Percentiles rank a stretch among this genome's conserved stretches.
phyloP scores from a whole-genome alignment of 306 rosid species.

The Vachellia collinsii region DNA sequence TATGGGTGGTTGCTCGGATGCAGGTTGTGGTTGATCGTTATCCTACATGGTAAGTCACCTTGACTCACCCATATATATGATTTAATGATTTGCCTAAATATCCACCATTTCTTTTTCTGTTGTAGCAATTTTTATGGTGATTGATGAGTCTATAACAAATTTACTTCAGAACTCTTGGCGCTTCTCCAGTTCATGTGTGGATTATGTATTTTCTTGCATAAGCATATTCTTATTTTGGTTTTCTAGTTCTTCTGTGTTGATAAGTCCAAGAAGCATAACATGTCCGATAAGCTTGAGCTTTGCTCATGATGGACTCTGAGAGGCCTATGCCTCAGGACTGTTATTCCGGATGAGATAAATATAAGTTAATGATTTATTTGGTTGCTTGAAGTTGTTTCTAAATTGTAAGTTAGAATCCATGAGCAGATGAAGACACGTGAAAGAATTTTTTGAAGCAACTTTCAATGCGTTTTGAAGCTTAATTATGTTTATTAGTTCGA shows the following conservation, averaged over 20 bases:
- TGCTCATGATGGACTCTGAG: constrained; percentile 18
- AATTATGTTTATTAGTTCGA: not conserved
- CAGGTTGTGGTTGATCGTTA: constrained; percentile 96
- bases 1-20: constrained; percentile 98
- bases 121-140: constrained; percentile 26
- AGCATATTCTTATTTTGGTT: not conserved
- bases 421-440: not conserved
- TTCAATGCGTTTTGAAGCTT: not conserved
- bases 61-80: not conserved
- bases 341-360: constrained; percentile 10
- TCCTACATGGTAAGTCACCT: constrained; percentile 85
- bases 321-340: not conserved
- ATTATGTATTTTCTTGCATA: constrained; percentile 8
- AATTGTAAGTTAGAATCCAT: constrained; percentile 10
- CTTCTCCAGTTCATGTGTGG: constrained; percentile 2
- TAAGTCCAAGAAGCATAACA: not conserved
- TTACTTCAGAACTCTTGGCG: not conserved
- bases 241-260: constrained; percentile 15
- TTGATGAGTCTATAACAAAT: constrained; percentile 2
- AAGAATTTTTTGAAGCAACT: constrained; percentile 2
- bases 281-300: not conserved
- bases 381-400: constrained; percentile 12
- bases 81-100: not conserved
- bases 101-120: constrained; percentile 23
- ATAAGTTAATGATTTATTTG: not conserved